Evolutionary conservation across 768 basidiomycete genomes (phyloP).

Genomic region (Suillus subalutaceus): DNA sequence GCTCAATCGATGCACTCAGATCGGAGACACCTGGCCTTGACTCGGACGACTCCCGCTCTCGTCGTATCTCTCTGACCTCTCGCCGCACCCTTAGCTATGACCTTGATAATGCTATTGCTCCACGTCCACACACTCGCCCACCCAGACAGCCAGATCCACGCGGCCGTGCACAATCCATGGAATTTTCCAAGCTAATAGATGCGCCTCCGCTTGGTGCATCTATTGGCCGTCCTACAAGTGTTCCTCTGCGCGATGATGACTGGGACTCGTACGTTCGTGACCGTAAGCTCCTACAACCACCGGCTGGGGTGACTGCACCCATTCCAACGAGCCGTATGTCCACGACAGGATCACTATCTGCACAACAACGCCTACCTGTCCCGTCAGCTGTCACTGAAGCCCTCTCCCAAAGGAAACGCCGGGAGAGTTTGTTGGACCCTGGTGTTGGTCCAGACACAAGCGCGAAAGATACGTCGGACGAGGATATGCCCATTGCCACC

Average conservation of each 20-base stretch:
- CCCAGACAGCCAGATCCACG: constrained; percentile 72
- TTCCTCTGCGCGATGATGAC: constrained; percentile 72
- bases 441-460: constrained; percentile 30
- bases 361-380: constrained; percentile 51
- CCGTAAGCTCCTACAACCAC: constrained; percentile 82
- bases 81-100: constrained; percentile 72
- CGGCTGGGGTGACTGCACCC: constrained; percentile 77
- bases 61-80: constrained; percentile 66
- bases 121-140: constrained; percentile 65
- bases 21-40: constrained; percentile 60
- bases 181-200: constrained; percentile 52
- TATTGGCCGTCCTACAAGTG: constrained; percentile 71
- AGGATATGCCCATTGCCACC: constrained; percentile 34
- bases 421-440: constrained; percentile 67
- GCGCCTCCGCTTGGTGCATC: constrained; percentile 50
- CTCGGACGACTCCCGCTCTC: constrained; percentile 60
- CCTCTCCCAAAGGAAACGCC: constrained; percentile 65
- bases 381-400: constrained; percentile 79
- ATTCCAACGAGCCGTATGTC: constrained; percentile 62
- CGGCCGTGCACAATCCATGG: constrained; percentile 73
- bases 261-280: constrained; percentile 90
- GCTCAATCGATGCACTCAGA: constrained; percentile 76
- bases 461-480: constrained; percentile 38
- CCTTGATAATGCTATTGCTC: constrained; percentile 52
- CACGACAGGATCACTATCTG: constrained; percentile 23